Base-by-base conservation (phyloP, 208 protist species). In the Leishmania aethiopica region DNA sequence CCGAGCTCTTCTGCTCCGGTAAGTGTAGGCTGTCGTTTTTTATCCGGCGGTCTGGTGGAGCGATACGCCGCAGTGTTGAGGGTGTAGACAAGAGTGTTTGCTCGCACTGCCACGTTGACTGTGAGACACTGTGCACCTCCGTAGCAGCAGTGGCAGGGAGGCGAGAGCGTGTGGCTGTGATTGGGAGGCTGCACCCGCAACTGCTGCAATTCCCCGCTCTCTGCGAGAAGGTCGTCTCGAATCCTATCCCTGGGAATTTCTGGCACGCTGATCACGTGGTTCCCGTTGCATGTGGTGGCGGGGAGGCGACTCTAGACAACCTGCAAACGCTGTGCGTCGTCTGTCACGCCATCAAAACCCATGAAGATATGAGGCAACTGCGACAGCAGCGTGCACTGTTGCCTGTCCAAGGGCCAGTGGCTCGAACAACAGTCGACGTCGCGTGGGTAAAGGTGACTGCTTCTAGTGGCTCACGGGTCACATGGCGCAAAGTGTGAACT, bases 191-290 rank as follows among this genome's bases (percentile, higher is more conserved):
- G 66, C 92, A 97, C 70, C 92, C 92, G 17, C 89, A 94, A 0
- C 47, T 97, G 71, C 72, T 91, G 62, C 79, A 91, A n/a, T 88
- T 91, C 67, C 91, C 92, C 1, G 76, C 35, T n/a, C 78, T 97
- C 22, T 89, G 84, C 77, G 87, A 84, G 47, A 79, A 81, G 47
- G 77, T 94, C 25, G 53, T 97, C 70, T 78, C 84, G 28, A 83
- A 88, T 74, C 94, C 92, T 15, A 78, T 90, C 55, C 80, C 91
- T 55, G 94, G 94, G n/a, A 90, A 92, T 78, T 85, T 88, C 32
- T 97, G 94, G 94, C 91, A 97, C 60, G 94, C 91, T 1, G 94
- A 97, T 82, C 94, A 97, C 76, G 84, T 97, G 11, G 80, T 93
- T 4, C 90, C 94, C 3, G 94, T 97, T 35, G 82, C 75, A 73